Evolutionary conservation across 2,329 filamentous ascomycete species (phyloP).

Genomic region (Sclerotinia nivalis): DNA sequence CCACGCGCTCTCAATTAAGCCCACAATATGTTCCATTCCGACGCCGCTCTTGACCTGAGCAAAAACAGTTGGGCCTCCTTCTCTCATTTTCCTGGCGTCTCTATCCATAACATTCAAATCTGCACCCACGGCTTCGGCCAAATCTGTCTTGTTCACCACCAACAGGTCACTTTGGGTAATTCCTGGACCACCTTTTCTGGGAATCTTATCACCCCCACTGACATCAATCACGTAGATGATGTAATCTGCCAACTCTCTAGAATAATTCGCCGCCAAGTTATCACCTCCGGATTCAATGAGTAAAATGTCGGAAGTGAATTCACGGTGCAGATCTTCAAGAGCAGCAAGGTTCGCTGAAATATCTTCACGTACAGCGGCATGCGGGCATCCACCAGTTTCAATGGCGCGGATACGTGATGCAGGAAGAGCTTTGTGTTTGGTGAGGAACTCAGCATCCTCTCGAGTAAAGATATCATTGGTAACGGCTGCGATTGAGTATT

Average conservation of each 20-base stretch:
- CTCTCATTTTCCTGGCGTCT: slow-evolving; percentile 90
- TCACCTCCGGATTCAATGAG: slow-evolving; percentile 96
- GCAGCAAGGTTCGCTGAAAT: slow-evolving; percentile 92
- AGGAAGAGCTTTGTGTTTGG: slow-evolving; percentile 78
- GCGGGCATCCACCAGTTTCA: slow-evolving; percentile 95
- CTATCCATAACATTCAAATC: slow-evolving; percentile 93
- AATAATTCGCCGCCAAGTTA: slow-evolving; percentile 97
- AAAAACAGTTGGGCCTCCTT: slow-evolving; percentile 93
- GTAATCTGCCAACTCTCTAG: slow-evolving; percentile 89
- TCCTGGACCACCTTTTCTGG: slow-evolving; percentile 90
- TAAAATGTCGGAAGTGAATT: slow-evolving; percentile 79
- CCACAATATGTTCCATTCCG: slow-evolving; percentile 82
- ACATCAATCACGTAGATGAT: slow-evolving; percentile 99
- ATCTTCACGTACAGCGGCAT: slow-evolving; percentile 96
- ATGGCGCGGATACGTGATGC: slow-evolving; percentile 87
- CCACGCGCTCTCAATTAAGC: slow-evolving; percentile 89
- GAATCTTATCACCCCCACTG: slow-evolving; percentile 93
- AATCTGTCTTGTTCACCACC: slow-evolving; percentile 95
- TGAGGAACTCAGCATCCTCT: slow-evolving; percentile 97
- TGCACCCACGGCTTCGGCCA: slow-evolving; percentile 86
- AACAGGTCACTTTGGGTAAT: slow-evolving; percentile 95
- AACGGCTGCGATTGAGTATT: slow-evolving; percentile 87
- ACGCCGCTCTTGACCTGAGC: slow-evolving; percentile 94
- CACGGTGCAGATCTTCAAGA: slow-evolving; percentile 80
- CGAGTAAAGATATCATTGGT: slow-evolving; percentile 99